Base-by-base conservation (phyloP, 1,284 basidiomycete species). In the Sporisorium graminicola region DNA sequence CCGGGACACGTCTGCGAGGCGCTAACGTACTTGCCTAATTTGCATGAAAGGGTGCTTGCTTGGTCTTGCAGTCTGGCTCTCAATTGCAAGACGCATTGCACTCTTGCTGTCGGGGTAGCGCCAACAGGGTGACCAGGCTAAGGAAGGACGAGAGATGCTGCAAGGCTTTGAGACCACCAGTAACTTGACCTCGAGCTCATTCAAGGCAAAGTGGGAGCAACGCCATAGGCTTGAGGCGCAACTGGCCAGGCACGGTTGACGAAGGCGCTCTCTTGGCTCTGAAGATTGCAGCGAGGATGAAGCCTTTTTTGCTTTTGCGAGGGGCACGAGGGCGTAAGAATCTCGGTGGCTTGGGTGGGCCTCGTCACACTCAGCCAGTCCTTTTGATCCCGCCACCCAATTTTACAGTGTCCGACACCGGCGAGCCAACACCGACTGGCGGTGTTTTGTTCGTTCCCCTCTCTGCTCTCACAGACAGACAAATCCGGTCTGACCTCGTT, bases 361-460 rank as follows among this genome's bases (percentile, higher is more conserved):
- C 5, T 51, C 26, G 29, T 31, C 29, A 31, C 42, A 58, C n/a
- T 58, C 57, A 50, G 57, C 37, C 37, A 58, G 43, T 40, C 57
- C 35, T 46, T n/a, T 49, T 31, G 47, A n/a, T 49, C 9, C 29
- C 40, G 40, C 40, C 40, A 43, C 20, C 5, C 3, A n/a, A 20
- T 43, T 43, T 31, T 50, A 29, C 49, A n/a, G 49, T 50, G 49
- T 50, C 49, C 49, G 49, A 50, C 49, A 40, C 27, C n/a, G 49
- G 47, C 27, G n/a, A 27, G 47, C 46, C 46, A 26, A 47, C 46
- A 47, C 46, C 47, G 49, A n/a, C 47, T 29, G 47, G 27, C 47
- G 22, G 5, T 10, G 2, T 8, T n/a, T 27, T 24, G 14, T 27
- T 47, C 46, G 24, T 26, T 27, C 16, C 9, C 46, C n/a, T n/a